A percentile compares a stretch with the other conserved stretches of the same genome.
Conservation (phyloP, 768 basidiomycete genomes). For the Lentinula sp. region DNA sequence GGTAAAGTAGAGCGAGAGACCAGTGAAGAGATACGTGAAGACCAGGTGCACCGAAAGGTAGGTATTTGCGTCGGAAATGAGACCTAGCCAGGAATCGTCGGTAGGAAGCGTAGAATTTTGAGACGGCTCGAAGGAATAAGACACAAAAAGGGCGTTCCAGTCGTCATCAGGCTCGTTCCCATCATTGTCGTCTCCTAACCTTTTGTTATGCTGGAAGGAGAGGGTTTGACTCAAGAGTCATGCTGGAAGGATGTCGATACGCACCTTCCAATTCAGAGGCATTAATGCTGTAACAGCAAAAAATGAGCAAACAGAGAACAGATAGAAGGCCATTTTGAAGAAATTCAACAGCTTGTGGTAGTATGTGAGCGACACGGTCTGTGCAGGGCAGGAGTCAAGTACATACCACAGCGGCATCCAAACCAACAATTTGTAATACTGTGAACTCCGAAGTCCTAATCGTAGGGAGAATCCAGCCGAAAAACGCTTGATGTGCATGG, state of each 20-base stretch:
- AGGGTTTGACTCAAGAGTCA: not conserved
- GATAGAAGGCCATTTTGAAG: slow-evolving; percentile 90
- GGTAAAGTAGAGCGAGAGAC: slow-evolving; percentile 79
- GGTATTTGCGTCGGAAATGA: slow-evolving; percentile 85
- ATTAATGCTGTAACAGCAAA: slow-evolving; percentile 84
- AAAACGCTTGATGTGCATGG: slow-evolving; percentile 80
- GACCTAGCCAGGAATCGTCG: slow-evolving; percentile 71
- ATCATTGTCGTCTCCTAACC: slow-evolving; percentile 52
- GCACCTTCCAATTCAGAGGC: slow-evolving; percentile 90
- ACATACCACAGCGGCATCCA: slow-evolving; percentile 94
- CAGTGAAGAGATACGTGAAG: slow-evolving; percentile 92
- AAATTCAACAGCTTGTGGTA: slow-evolving; percentile 76
- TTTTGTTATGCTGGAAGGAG: slow-evolving; percentile 60
- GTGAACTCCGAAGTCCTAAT: slow-evolving; percentile 87
- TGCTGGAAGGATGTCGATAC: not conserved
- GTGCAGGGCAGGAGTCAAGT: not conserved
- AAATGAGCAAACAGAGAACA: slow-evolving; percentile 83
- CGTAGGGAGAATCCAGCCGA: slow-evolving; percentile 96
- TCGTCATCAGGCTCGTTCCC: slow-evolving; percentile 37
- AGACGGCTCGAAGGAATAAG: slow-evolving; percentile 14
- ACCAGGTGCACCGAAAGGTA: slow-evolving; percentile 85
- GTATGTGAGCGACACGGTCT: not conserved
- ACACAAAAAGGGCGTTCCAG: slow-evolving; percentile 34
- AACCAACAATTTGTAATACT: slow-evolving; percentile 90
- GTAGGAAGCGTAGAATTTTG: slow-evolving; percentile 28